phyloP scores from a whole-genome alignment of 2,329 filamentous ascomycete genomes.

The Coniella lustricola region DNA sequence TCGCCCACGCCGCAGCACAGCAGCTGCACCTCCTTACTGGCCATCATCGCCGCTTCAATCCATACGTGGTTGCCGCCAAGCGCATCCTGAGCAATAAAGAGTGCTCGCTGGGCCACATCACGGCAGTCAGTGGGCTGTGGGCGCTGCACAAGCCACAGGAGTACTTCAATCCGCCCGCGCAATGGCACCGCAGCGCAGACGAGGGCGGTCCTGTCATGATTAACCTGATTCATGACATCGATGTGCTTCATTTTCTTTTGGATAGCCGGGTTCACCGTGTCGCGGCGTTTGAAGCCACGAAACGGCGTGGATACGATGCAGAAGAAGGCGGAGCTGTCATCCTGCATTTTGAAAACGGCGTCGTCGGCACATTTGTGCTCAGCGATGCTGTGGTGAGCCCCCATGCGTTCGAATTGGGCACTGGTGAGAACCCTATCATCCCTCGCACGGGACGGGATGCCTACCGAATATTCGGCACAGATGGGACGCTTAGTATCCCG shows the following conservation, averaged over 20 bases:
- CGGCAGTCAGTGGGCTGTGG: constrained; percentile 51
- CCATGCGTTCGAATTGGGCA: constrained; percentile 49
- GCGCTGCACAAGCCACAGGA: constrained; percentile 39
- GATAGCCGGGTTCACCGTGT: constrained; percentile 42
- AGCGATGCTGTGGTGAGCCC: constrained; percentile 44
- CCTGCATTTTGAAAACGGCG: constrained; percentile 44
- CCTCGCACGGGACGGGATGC: constrained; percentile 35
- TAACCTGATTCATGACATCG: constrained; percentile 56
- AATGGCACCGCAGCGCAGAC: constrained; percentile 37
- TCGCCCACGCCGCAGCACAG: constrained; percentile 22
- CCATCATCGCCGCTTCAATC: constrained; percentile 54
- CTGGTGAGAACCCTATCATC: constrained; percentile 51
- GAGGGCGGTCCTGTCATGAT: constrained; percentile 45
- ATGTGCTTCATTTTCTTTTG: constrained; percentile 49
- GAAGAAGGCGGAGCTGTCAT: constrained; percentile 52
- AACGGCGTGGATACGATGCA: constrained; percentile 38
- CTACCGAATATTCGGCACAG: constrained; percentile 37
- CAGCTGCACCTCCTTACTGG: constrained; percentile 44
- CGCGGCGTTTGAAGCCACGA: constrained; percentile 39
- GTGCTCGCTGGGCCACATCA: constrained; percentile 35
- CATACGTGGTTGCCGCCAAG: constrained; percentile 44
- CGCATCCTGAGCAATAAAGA: constrained; percentile 27
- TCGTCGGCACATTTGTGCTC: constrained; percentile 50
- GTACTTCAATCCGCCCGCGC: constrained; percentile 42
- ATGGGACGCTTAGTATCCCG: constrained; percentile 16